These are phyloP conservation scores for Aspergillus ochraceoroseus DNA, from an alignment of 2,329 filamentous ascomycete species.

Conservation along the genomic window DNA sequence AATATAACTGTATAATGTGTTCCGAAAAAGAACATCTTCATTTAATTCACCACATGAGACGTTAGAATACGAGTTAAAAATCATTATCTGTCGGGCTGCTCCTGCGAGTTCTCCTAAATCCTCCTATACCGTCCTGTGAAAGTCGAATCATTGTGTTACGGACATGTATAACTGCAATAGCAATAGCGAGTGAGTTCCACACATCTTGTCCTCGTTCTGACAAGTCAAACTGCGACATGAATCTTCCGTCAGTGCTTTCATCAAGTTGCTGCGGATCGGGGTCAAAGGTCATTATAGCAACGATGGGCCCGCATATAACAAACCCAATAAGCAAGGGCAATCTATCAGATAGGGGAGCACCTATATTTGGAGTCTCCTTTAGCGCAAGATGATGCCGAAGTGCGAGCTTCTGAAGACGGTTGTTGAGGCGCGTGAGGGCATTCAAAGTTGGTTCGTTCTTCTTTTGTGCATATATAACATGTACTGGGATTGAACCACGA, in stretches of 20 bases:
- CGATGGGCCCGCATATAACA: conserved; percentile 50
- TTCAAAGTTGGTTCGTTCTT: conserved; percentile 38
- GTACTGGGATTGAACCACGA: conserved; percentile 40
- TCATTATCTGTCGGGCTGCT: conserved; percentile 12
- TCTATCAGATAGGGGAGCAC: conserved; percentile 13
- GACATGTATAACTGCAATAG: conserved; percentile 52
- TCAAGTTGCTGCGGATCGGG: conserved; percentile 32
- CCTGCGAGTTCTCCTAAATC: conserved; percentile 15
- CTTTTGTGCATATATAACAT: conserved; percentile 44
- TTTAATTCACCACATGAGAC: too few species aligned
- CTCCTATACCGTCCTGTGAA: conserved; percentile 29
- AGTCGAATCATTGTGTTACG: conserved; percentile 49
- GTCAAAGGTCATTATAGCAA: conserved; percentile 51
- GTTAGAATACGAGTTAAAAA: conserved; percentile 15
- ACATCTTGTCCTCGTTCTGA: conserved; percentile 52
- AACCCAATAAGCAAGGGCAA: conserved; percentile 52
- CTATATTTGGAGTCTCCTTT: not conserved
- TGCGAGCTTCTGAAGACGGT: conserved; percentile 44
- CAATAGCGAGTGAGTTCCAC: conserved; percentile 56
- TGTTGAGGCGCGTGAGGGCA: conserved; percentile 43
- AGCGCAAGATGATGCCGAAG: conserved; percentile 39
- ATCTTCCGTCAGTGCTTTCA: conserved; percentile 23
- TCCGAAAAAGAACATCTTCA: not conserved
- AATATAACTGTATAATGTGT: not conserved
- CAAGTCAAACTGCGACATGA: conserved; percentile 53